These are phyloP conservation scores for Phytophthora europaea DNA, from an alignment of 352 stramenopile genomes.

Conservation along the genomic window DNA sequence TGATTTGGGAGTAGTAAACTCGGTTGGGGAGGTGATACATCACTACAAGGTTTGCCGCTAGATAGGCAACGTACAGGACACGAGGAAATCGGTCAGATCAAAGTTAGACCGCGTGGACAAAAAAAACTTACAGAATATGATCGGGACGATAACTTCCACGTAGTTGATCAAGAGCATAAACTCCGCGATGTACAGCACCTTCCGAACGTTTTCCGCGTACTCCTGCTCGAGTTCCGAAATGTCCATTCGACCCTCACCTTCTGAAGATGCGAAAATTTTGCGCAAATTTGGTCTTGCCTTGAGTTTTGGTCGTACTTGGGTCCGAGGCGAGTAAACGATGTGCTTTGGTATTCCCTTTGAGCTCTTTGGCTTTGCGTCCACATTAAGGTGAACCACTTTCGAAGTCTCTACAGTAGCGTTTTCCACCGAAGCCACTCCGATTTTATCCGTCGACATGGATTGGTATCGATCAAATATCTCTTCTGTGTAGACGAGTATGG, in stretches of 20 bases:
- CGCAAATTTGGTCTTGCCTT: background rate
- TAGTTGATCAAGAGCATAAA: conserved; percentile 59
- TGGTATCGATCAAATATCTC: conserved; percentile 27
- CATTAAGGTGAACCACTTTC: background rate
- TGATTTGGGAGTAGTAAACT: conserved; percentile 42
- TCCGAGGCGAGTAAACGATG: conserved; percentile 1
- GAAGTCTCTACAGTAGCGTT: background rate
- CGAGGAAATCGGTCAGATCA: too few relatives aligned
- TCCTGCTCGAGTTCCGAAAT: conserved; percentile 18
- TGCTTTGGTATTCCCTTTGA: conserved; percentile 1
- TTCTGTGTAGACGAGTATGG: conserved; percentile 12
- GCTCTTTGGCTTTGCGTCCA: conserved; percentile 1
- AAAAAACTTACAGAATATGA: conserved; percentile 50
- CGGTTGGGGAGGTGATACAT: conserved; percentile 45
- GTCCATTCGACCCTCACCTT: background rate
- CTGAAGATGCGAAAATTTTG: background rate
- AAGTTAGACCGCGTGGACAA: background rate
- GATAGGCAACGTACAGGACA: too few relatives aligned
- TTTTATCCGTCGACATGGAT: background rate
- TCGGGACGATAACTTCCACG: conserved; percentile 48
- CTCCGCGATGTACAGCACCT: conserved; percentile 54
- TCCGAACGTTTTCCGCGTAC: conserved; percentile 28
- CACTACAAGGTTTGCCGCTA: conserved; percentile 34
- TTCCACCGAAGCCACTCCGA: background rate
- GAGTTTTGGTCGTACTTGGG: background rate